Percentiles rank a stretch among this genome's conserved stretches.
phyloP scores from a whole-genome alignment of 345 rosid genomes.

The Murraya koenigii region DNA sequence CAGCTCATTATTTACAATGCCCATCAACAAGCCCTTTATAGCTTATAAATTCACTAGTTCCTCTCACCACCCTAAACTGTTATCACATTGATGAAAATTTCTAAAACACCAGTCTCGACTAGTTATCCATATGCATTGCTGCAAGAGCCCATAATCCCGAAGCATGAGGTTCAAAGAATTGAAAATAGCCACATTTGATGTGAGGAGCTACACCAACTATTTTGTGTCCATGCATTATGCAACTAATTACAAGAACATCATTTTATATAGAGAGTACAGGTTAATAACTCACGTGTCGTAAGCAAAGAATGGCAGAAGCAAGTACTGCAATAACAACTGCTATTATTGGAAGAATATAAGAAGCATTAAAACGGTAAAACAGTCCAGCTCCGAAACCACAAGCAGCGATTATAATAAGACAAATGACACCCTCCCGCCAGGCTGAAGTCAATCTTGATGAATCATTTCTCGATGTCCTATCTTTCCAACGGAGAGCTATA shows the following conservation, averaged over 20 bases:
- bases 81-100: neutral
- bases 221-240: neutral
- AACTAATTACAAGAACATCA: neutral
- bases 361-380: slow-evolving; percentile 55
- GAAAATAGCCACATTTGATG: neutral
- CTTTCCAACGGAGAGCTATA: slow-evolving; percentile 77
- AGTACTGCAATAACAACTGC: slow-evolving; percentile 50
- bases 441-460: slow-evolving; percentile 54
- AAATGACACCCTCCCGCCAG: slow-evolving; percentile 75
- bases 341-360: slow-evolving; percentile 44
- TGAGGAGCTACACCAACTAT: neutral
- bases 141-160: neutral
- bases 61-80: neutral
- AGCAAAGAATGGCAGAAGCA: slow-evolving; percentile 57
- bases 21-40: neutral
- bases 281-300: slow-evolving; percentile 58
- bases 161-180: neutral
- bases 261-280: neutral
- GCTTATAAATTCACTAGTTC: neutral
- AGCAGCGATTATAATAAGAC: slow-evolving; percentile 61
- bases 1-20: neutral
- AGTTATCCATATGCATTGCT: neutral
- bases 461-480: slow-evolving; percentile 43
- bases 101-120: neutral
- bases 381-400: slow-evolving; percentile 79